Evolutionary conservation across 2,329 filamentous ascomycete species (phyloP), one percentile per base, ranked within the genome.

Genomic region (Cercospora sp.): DNA sequence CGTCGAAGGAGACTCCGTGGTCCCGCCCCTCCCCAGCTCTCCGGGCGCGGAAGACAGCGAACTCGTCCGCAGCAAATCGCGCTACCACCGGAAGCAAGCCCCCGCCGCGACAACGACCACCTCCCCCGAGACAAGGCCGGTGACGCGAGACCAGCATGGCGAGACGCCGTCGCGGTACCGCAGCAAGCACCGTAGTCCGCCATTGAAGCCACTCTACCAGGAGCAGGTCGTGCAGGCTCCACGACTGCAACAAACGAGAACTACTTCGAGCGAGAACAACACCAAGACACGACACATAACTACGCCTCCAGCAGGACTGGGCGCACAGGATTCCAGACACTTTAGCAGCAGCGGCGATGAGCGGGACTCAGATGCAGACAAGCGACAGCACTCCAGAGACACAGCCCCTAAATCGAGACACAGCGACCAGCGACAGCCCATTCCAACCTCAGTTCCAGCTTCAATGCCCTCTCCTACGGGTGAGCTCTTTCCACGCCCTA

Each of bases 401-500:
- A 63, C 45, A 53, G 51, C 45, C 13, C 65, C 57, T 23, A 57
- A 28, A 18, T 36, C 31, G 28, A 62, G 65, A 55, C n/a, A 45
- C 30, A 40, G 57, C 18, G 63, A 60, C 10, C 40, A 67, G 40
- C 45, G 30, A 28, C 57, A 40, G 23, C 48, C 59, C 20, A 53
- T 36, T 55, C 60, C 59, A 48, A 48, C 58, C 45, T 30, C 59
- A 23, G 59, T 42, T 6, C 64, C 58, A 48, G 65, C 62, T 36
- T 60, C 68, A 33, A 40, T 45, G 23, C 59, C 71, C 8, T 53
- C 68, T 18, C 69, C 73, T 3, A 68, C 71, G 1, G 74, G 74
- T 42, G 74, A 77, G 64, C 73, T 78, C 10, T 78, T 77, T 48
- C 76, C 76, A 26, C 75, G 75, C 3, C 68, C 73, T 5, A 70